These are phyloP conservation scores for Lepidium campestre DNA, from an alignment of 441 rosid genomes.

Conservation along the genomic window DNA sequence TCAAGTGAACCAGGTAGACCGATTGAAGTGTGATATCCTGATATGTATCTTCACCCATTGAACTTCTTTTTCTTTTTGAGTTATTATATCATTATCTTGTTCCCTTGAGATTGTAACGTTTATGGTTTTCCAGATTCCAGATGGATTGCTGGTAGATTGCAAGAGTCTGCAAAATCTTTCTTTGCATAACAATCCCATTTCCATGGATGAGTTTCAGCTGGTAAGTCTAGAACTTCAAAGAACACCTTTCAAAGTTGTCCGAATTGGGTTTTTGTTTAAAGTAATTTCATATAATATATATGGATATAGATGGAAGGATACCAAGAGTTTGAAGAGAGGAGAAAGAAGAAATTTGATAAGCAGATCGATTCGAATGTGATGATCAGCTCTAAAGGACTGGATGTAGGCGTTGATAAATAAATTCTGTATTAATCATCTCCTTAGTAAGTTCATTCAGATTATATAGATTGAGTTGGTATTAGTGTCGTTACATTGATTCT, in stretches of 20 bases:
- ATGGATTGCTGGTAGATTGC: constrained; percentile 73
- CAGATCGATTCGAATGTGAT: constrained; percentile 95
- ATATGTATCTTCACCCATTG: background rate
- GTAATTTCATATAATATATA: background rate
- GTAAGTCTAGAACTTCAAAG: constrained; percentile 27
- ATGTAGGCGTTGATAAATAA: constrained; percentile 83
- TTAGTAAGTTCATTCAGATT: constrained; percentile 1
- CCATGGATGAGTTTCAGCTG: constrained; percentile 93
- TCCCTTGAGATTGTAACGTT: background rate
- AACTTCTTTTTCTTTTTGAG: background rate
- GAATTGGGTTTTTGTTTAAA: background rate
- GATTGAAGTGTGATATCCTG: background rate
- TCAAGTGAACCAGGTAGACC: constrained; percentile 59
- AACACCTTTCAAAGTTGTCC: background rate
- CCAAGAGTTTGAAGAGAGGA: constrained; percentile 79
- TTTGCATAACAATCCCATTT: constrained; percentile 78
- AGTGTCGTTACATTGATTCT: background rate
- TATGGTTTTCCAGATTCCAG: constrained; percentile 55
- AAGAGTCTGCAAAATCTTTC: constrained; percentile 83
- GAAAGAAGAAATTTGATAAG: constrained; percentile 92
- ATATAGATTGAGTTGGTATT: background rate
- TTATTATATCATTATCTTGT: background rate
- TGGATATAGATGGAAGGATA: constrained; percentile 84
- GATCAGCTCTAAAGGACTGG: constrained; percentile 89
- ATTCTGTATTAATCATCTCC: background rate